Percentiles rank a stretch among this genome's conserved stretches.
These are phyloP conservation scores for Tulasnella sp. DNA, from an alignment of 768 basidiomycete species.

Conservation along the genomic window DNA sequence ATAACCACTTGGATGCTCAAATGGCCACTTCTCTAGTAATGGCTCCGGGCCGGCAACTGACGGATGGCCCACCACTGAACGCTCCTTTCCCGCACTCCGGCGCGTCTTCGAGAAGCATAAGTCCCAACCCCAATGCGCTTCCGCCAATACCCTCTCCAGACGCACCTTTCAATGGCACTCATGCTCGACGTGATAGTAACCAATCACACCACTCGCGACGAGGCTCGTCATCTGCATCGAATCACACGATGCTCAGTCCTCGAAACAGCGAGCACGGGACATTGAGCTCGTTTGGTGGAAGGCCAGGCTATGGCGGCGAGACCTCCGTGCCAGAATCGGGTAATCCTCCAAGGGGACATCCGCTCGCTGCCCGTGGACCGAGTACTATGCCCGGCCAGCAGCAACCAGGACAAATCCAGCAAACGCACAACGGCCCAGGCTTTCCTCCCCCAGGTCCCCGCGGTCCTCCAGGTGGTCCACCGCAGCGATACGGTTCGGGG, in stretches of 20 bases:
- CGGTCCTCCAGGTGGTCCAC: neutral
- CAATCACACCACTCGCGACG: neutral
- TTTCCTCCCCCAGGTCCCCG: neutral
- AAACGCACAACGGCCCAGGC: neutral
- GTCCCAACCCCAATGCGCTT: neutral
- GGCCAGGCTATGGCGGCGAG: neutral
- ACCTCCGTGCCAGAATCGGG: neutral
- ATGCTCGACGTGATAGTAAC: neutral
- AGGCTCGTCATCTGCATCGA: no score
- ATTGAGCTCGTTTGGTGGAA: neutral
- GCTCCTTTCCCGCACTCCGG: neutral
- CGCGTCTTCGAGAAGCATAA: neutral
- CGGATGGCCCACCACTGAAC: neutral
- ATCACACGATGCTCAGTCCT: slow-evolving; percentile 1
- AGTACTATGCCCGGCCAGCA: neutral
- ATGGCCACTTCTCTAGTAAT: neutral
- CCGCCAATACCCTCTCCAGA: neutral
- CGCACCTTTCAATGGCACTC: no score
- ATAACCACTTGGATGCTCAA: neutral
- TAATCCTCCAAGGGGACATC: neutral
- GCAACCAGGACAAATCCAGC: neutral
- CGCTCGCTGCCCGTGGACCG: neutral
- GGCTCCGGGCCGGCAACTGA: neutral
- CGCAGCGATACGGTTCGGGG: neutral
- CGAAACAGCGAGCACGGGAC: slow-evolving; percentile 7